A percentile compares a stretch with the other conserved stretches of the same genome.
These are phyloP conservation scores for Trifolium pratense DNA, from an alignment of 306 rosid genomes.

Conservation along the genomic window DNA sequence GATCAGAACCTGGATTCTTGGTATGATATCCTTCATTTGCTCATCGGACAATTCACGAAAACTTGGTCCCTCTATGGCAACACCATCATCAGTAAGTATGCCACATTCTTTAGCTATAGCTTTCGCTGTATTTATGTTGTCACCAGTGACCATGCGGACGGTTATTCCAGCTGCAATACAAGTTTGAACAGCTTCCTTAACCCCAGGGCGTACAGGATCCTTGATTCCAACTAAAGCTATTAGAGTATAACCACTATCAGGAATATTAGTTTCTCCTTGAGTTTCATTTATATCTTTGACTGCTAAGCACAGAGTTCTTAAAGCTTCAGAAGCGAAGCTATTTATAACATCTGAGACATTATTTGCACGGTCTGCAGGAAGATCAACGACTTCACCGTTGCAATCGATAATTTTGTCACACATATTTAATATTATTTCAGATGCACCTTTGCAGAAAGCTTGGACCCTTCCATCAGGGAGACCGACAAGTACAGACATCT, in stretches of 20 bases:
- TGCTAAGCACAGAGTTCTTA: slow-evolving; percentile 94
- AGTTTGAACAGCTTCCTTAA: slow-evolving; percentile 82
- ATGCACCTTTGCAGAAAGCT: slow-evolving; percentile 96
- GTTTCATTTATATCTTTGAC: slow-evolving; percentile 60
- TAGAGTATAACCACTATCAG: slow-evolving; percentile 76
- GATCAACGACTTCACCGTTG: slow-evolving; percentile 65
- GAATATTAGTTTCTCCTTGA: slow-evolving; percentile 46
- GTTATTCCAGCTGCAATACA: slow-evolving; percentile 90
- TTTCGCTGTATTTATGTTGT: slow-evolving; percentile 84
- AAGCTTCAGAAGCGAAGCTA: slow-evolving; percentile 81
- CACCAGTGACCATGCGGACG: slow-evolving; percentile 97
- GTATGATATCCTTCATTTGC: slow-evolving; percentile 69
- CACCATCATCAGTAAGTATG: slow-evolving; percentile 74
- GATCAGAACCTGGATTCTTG: slow-evolving; percentile 78
- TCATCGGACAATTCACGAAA: slow-evolving; percentile 67
- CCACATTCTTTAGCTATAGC: slow-evolving; percentile 99
- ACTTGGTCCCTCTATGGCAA: slow-evolving; percentile 76
- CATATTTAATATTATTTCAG: slow-evolving; percentile 77
- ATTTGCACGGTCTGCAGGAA: slow-evolving; percentile 54
- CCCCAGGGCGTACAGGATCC: slow-evolving; percentile 94
- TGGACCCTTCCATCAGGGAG: slow-evolving; percentile 66
- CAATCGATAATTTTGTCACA: slow-evolving; percentile 68
- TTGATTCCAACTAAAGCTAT: slow-evolving; percentile 86
- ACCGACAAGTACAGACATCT: slow-evolving; percentile 87
- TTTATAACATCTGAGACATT: slow-evolving; percentile 61